These are phyloP conservation scores for Suhomyces bribrorum DNA, from an alignment of 1,139 yeast species.

Conservation along the genomic window DNA sequence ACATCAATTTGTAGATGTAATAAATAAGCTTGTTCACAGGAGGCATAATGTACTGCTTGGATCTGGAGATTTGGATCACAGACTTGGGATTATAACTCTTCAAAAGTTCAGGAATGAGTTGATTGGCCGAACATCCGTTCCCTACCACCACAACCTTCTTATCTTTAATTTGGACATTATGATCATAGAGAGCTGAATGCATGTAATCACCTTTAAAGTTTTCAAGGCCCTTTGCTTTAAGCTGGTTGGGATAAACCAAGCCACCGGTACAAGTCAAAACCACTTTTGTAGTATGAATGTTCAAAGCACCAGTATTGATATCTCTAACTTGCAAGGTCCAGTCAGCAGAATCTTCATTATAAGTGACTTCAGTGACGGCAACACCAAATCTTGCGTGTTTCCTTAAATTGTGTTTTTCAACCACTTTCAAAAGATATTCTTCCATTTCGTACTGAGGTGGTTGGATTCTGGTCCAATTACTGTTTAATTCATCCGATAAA, in stretches of 20 bases:
- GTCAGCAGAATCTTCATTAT: conserved; percentile 31
- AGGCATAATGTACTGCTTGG: conserved; percentile 44
- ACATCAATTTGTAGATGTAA: conserved; percentile 25
- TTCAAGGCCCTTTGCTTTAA: conserved; percentile 38
- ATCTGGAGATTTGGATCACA: conserved; percentile 39
- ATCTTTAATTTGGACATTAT: conserved; percentile 32
- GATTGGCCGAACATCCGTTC: conserved; percentile 28
- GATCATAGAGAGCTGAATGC: conserved; percentile 54
- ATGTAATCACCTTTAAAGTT: conserved; percentile 46
- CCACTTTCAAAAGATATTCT: conserved; percentile 45
- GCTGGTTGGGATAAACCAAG: conserved; percentile 37
- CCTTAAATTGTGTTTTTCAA: conserved; percentile 34
- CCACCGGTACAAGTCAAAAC: conserved; percentile 43
- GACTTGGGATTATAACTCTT: conserved; percentile 25
- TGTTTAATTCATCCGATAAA: conserved; percentile 40
- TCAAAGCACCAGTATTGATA: conserved; percentile 32
- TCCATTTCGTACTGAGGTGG: conserved; percentile 54
- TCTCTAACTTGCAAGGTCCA: conserved; percentile 43
- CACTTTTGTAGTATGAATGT: conserved; percentile 28
- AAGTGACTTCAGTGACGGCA: conserved; percentile 30
- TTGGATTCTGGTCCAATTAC: conserved; percentile 45
- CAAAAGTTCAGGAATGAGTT: conserved; percentile 29
- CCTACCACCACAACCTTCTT: conserved; percentile 29
- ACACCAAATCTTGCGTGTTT: conserved; percentile 34
- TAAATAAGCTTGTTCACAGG: conserved; percentile 34